Percentiles rank a stretch among this genome's conserved stretches.
These are phyloP conservation scores for Blechomonas ayalai DNA, from an alignment of 208 protist species.

Conservation along the genomic window DNA sequence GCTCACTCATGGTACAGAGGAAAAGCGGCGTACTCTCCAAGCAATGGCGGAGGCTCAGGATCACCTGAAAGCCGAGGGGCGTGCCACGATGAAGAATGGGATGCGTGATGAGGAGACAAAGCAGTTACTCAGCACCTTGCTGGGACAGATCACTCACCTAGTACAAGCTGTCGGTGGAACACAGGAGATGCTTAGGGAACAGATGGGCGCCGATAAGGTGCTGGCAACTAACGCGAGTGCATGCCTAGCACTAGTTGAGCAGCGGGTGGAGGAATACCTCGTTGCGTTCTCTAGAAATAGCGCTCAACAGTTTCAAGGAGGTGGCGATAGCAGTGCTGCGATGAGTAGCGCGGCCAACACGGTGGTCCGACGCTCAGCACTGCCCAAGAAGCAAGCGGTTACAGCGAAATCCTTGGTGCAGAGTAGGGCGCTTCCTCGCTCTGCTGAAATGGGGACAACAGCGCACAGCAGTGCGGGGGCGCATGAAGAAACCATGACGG, in stretches of 20 bases:
- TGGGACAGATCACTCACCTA: too few relatives aligned
- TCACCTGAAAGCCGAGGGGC: conserved; percentile 5
- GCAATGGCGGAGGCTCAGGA: conserved; percentile 5
- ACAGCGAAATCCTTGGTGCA: conserved; percentile 1
- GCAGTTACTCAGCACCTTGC: too few relatives aligned
- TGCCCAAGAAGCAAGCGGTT: conserved; percentile 2
- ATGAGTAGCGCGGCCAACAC: neutral
- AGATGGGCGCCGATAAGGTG: conserved; percentile 20
- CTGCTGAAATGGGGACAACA: conserved; percentile 25
- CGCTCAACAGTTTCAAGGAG: neutral
- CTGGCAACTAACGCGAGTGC: conserved; percentile 17
- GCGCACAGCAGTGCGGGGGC: too few relatives aligned
- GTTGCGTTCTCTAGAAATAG: conserved; percentile 21
- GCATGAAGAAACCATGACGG: conserved; percentile 1
- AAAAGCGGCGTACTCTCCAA: conserved; percentile 1
- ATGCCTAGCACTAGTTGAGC: conserved; percentile 59
- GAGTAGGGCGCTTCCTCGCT: conserved; percentile 19
- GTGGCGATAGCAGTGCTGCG: neutral
- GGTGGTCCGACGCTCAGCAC: conserved; percentile 2
- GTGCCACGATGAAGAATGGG: conserved; percentile 11
- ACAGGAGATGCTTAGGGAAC: conserved; percentile 8
- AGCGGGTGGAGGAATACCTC: conserved; percentile 73
- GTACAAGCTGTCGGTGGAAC: too few relatives aligned
- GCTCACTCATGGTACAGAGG: neutral
- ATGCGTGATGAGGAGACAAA: conserved; percentile 26